Base-by-base conservation (phyloP, 148 eudicot genomes). In the Selenicereus undatus region DNA sequence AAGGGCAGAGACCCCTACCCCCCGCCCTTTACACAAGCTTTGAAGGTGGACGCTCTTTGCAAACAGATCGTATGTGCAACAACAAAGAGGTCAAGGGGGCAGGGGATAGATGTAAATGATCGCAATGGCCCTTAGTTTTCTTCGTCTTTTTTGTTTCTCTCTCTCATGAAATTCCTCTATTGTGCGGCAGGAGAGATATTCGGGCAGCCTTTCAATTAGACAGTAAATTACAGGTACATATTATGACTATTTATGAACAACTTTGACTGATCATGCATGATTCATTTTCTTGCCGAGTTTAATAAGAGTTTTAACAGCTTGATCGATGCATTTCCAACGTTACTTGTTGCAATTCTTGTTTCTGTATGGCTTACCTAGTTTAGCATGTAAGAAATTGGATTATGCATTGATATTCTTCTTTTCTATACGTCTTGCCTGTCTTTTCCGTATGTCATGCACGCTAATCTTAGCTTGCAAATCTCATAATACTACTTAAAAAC, bases 1-100 rank as follows among this genome's bases (percentile, higher is more conserved):
- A 85, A 85, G 87, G 85, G 88, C 88, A 86, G 88, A 62, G 68
- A 65, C 70, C 64, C 74, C 88, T 83, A 65, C 48, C 73, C 77
- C 77, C 88, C 79, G 85, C 88, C 88, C 88, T 80, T 86, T 83
- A 86, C 88, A 82, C 18, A 76, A 81, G 69, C 73, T 36, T 26
- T 62, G 69, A 17, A 74, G 13, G 76, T 76, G 35, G 64, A 73
- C 70, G 70, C 79, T 82, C 68, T 80, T 74, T 77, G 75, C 32
- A 24, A 76, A 65, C 62, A 50, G 74, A 79, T 36, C 29, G 30
- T 80, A 64, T 75, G 77, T 73, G 80, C 68, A 76, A 64, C 7
- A 79, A 78, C 71, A 64, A 75, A 69, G 68, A 77, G 77, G 79
- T 65, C 36, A 27, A 66, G 71, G 71, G 26, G 16, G 71, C 35